Conservation (phyloP, 2,329 filamentous ascomycete genomes). For the Cordyceps cateniannulata region DNA sequence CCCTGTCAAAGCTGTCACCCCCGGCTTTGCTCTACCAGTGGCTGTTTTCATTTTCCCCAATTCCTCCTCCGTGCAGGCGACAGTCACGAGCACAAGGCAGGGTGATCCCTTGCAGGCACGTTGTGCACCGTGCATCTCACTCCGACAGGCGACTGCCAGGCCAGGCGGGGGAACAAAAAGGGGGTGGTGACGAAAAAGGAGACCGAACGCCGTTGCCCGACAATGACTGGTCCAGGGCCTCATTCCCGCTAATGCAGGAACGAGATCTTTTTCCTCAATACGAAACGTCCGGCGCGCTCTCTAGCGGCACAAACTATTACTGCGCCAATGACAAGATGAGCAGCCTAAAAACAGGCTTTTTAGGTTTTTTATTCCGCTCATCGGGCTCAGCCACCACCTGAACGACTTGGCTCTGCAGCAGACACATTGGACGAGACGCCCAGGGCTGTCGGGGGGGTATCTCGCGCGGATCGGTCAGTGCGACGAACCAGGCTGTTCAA, state of each 20-base stretch:
- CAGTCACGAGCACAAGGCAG: no score
- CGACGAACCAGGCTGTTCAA: no score
- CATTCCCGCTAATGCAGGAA: constrained; percentile 17
- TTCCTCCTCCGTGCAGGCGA: no score
- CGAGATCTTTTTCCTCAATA: constrained; percentile 10
- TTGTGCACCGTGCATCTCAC: neutral
- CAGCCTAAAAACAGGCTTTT: neutral
- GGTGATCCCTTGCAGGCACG: neutral
- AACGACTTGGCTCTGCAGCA: no score
- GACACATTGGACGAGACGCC: no score
- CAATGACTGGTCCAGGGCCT: neutral
- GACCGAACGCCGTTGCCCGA: neutral
- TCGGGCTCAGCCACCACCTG: no score
- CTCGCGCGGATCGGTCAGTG: no score
- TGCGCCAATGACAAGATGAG: neutral
- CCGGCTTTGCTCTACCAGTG: no score
- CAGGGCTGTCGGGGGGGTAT: no score
- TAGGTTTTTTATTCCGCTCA: neutral
- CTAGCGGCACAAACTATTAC: constrained; percentile 1
- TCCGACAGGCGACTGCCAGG: no score
- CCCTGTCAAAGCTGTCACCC: neutral
- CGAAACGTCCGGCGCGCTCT: constrained; percentile 6
- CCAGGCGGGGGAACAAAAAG: neutral
- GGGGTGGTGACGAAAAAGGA: neutral
- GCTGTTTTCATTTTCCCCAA: no score